Percentiles rank a stretch among this genome's conserved stretches.
Conservation (phyloP, 2,329 filamentous ascomycete genomes). For the Diaporthe amygdali region DNA sequence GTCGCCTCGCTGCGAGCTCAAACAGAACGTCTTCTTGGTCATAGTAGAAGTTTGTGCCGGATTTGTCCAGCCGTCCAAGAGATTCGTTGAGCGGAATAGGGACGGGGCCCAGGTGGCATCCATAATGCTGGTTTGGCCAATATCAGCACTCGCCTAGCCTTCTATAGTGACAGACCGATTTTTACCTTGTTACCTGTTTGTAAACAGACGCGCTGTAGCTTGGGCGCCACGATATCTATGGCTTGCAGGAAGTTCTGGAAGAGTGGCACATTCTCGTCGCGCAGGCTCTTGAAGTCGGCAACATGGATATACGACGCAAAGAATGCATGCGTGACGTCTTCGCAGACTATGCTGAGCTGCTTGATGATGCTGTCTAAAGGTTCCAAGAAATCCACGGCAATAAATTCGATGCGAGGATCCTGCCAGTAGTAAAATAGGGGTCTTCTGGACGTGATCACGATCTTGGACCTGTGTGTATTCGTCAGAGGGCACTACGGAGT, state of each 20-base stretch:
- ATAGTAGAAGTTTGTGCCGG: background rate
- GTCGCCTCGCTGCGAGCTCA: background rate
- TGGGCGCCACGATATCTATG: slow-evolving; percentile 12
- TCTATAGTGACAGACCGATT: background rate
- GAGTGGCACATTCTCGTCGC: slow-evolving; percentile 18
- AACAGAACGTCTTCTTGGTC: background rate
- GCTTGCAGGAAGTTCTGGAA: slow-evolving; percentile 18
- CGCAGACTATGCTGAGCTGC: slow-evolving; percentile 3
- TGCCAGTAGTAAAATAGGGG: slow-evolving; percentile 2
- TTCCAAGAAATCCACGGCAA: slow-evolving; percentile 21
- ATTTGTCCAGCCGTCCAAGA: background rate
- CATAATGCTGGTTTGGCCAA: background rate
- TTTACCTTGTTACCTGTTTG: slow-evolving; percentile 21
- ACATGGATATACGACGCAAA: slow-evolving; percentile 22
- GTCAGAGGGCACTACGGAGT: background rate
- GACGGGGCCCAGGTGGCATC: background rate
- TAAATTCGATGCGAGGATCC: slow-evolving; percentile 19
- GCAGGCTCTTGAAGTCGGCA: slow-evolving; percentile 15
- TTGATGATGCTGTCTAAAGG: slow-evolving; percentile 15
- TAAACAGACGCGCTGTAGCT: slow-evolving; percentile 16
- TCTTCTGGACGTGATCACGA: background rate
- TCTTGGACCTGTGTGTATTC: background rate
- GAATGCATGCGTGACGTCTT: slow-evolving; percentile 23
- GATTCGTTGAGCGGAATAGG: background rate
- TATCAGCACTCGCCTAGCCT: background rate